phyloP scores from a whole-genome alignment of 2,329 filamentous ascomycete species.

The Alternaria gansuensis region DNA sequence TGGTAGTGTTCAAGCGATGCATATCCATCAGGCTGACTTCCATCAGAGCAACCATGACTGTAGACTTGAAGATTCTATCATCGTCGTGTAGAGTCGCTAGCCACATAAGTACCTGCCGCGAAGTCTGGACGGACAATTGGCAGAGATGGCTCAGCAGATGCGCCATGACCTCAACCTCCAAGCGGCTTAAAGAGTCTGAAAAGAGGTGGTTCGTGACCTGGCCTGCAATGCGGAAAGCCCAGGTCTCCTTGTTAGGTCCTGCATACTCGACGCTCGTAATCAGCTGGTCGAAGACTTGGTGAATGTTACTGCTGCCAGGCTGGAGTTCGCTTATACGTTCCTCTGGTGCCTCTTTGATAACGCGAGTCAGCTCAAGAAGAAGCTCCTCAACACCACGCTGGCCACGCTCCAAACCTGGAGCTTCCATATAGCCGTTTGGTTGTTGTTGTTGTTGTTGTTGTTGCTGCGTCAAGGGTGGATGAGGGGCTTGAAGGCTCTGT shows the following conservation, averaged over 20 bases:
- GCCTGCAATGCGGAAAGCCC: constrained; percentile 65
- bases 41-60: constrained; percentile 68
- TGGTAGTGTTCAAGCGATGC: constrained; percentile 67
- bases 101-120: constrained; percentile 63
- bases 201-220: constrained; percentile 67
- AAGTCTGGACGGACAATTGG: constrained; percentile 66
- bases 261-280: constrained; percentile 63
- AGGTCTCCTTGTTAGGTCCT: constrained; percentile 63
- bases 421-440: constrained; percentile 68
- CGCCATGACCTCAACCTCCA: constrained; percentile 71
- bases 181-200: constrained; percentile 61
- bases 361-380: constrained; percentile 65
- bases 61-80: constrained; percentile 67
- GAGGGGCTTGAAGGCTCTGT: constrained; percentile 48
- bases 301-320: constrained; percentile 61
- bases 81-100: constrained; percentile 64
- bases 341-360: constrained; percentile 65
- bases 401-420: constrained; percentile 41
- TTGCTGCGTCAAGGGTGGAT: constrained; percentile 52
- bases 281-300: constrained; percentile 67
- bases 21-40: constrained; percentile 68
- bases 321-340: constrained; percentile 67
- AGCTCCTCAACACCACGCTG: constrained; percentile 64
- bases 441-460: constrained; percentile 61
- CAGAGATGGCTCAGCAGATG: constrained; percentile 70